phyloP scores from a whole-genome alignment of 1,284 basidiomycete species.

The Cystobasidium slooffiae region DNA sequence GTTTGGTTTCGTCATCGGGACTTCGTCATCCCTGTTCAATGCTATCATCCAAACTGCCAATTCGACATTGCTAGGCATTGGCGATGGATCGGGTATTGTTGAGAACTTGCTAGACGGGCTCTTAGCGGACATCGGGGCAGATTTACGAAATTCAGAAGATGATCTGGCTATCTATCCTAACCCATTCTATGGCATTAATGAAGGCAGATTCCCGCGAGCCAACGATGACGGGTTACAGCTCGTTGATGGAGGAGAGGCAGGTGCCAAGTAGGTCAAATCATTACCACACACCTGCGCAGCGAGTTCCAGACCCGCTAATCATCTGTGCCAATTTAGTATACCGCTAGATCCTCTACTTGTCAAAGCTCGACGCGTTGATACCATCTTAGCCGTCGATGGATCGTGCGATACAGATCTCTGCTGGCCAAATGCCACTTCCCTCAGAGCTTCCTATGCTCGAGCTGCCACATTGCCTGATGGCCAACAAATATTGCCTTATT shows the following conservation, averaged over 20 bases:
- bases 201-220: constrained; percentile 47
- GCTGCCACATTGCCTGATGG: constrained; percentile 39
- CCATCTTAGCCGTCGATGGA: constrained; percentile 71
- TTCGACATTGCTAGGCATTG: constrained; percentile 27
- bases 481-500: constrained; percentile 52
- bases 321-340: constrained; percentile 59
- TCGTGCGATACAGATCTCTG: constrained; percentile 62
- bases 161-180: constrained; percentile 50
- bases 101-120: constrained; percentile 53
- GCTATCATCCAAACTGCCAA: constrained; percentile 54
- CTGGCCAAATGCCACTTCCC: constrained; percentile 68
- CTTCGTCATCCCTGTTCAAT: constrained; percentile 58
- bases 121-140: constrained; percentile 52
- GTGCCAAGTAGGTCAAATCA: constrained; percentile 50
- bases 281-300: neutral
- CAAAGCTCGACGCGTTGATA: constrained; percentile 67
- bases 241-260: constrained; percentile 61
- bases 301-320: constrained; percentile 38
- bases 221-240: constrained; percentile 57
- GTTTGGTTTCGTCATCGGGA: constrained; percentile 58
- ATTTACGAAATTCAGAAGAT: constrained; percentile 47
- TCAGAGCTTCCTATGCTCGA: constrained; percentile 56
- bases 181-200: constrained; percentile 46
- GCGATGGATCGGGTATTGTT: constrained; percentile 54
- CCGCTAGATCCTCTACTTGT: constrained; percentile 70